Conservation (phyloP, 2,329 filamentous ascomycete species). For the Acarospora socialis region DNA sequence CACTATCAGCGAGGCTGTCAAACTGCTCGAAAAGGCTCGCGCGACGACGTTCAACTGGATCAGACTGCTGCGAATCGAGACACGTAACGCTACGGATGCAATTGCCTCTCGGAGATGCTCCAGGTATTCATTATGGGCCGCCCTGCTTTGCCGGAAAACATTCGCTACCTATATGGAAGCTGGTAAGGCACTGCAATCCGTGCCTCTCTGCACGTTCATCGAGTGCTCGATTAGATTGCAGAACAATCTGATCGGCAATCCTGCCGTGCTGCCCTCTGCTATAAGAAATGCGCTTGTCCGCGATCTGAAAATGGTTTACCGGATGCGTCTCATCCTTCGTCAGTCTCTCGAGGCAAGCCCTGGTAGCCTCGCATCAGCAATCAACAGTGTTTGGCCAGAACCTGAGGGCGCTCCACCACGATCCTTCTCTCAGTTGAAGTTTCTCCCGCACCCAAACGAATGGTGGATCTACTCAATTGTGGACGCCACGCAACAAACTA, state of each 20-base stretch:
- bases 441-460: not conserved
- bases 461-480: no score
- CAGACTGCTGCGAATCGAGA: slow-evolving; percentile 30
- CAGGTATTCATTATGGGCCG: slow-evolving; percentile 38
- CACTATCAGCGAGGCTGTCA: slow-evolving; percentile 8
- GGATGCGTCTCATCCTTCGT: slow-evolving; percentile 24
- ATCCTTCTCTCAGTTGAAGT: not conserved
- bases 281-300: no score
- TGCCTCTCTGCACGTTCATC: no score
- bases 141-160: slow-evolving; percentile 41
- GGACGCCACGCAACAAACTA: no score
- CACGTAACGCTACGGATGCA: slow-evolving; percentile 25
- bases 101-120: slow-evolving; percentile 26
- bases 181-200: no score
- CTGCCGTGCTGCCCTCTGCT: no score
- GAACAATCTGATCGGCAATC: no score
- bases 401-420: not conserved
- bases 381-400: not conserved
- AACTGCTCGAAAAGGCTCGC: slow-evolving; percentile 30
- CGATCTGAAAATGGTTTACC: no score
- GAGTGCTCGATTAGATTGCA: no score
- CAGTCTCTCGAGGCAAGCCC: slow-evolving; percentile 23
- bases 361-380: not conserved
- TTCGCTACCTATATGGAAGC: slow-evolving; percentile 21
- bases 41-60: slow-evolving; percentile 38